phyloP scores from a whole-genome alignment of 2,329 filamentous ascomycete species.

The Parasarocladium wereldwijsianum region DNA sequence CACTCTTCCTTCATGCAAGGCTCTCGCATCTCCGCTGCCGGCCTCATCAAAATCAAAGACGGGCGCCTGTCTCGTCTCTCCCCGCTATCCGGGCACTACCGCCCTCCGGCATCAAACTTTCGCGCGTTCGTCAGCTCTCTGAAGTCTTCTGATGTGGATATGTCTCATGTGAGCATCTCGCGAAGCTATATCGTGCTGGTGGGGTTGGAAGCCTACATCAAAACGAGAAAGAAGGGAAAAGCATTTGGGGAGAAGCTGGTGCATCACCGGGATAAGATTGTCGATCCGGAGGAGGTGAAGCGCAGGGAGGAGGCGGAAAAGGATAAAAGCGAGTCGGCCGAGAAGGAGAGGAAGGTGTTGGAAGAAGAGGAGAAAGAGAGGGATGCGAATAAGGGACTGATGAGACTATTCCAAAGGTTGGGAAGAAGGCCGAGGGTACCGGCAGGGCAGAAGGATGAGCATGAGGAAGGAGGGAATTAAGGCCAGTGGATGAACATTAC shows the following conservation, averaged over 20 bases:
- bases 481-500: too few relatives aligned
- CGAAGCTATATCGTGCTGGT: conserved; percentile 71
- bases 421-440: conserved; percentile 16
- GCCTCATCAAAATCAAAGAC: conserved; percentile 71
- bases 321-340: conserved; percentile 46
- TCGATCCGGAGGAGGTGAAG: conserved; percentile 44
- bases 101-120: conserved; percentile 72
- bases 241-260: conserved; percentile 31
- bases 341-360: conserved; percentile 30
- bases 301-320: conserved; percentile 41
- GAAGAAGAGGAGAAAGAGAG: conserved; percentile 25
- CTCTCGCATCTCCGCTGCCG: conserved; percentile 66
- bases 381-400: conserved; percentile 13
- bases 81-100: conserved; percentile 66
- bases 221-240: conserved; percentile 52
- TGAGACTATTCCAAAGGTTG: conserved; percentile 25
- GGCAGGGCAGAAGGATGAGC: conserved; percentile 10
- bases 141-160: conserved; percentile 60
- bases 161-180: conserved; percentile 63
- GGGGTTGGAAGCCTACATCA: conserved; percentile 67
- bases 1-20: conserved; percentile 84
- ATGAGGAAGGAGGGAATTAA: conserved; percentile 8
- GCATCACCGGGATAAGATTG: conserved; percentile 40
- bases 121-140: conserved; percentile 64
- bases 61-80: conserved; percentile 63